Conservation (phyloP, 495 filamentous ascomycete species). For the Aspergillus diversus region DNA sequence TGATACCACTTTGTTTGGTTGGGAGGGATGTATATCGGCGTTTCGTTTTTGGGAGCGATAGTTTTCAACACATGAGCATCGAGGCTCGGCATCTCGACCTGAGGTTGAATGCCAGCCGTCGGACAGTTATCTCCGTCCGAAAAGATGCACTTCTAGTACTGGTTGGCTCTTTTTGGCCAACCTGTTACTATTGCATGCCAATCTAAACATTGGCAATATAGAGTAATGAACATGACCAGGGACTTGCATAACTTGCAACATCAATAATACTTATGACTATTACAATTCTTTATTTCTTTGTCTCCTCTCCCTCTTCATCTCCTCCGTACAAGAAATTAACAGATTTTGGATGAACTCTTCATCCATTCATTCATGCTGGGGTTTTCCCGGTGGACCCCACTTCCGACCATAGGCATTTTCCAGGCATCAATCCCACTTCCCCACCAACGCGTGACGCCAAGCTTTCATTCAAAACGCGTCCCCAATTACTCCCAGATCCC, state of each 20-base stretch:
- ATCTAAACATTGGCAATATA: slow-evolving; percentile 54
- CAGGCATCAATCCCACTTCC: slow-evolving; percentile 12
- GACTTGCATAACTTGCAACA: slow-evolving; percentile 16
- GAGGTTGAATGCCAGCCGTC: slow-evolving; percentile 23
- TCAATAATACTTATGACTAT: neutral
- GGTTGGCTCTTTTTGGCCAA: slow-evolving; percentile 8
- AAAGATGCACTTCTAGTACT: slow-evolving; percentile 10
- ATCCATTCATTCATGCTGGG: neutral
- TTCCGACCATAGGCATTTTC: slow-evolving; percentile 6
- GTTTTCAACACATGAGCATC: slow-evolving; percentile 45
- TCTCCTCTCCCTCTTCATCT: slow-evolving; percentile 10
- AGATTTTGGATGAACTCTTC: neutral
- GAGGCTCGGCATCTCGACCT: slow-evolving; percentile 18
- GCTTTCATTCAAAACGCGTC: slow-evolving; percentile 21
- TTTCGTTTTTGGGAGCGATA: slow-evolving; percentile 47
- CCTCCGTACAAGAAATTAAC: neutral
- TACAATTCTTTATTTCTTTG: neutral
- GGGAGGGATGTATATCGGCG: slow-evolving; percentile 51
- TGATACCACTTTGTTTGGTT: slow-evolving; percentile 58
- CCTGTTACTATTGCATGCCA: slow-evolving; percentile 33
- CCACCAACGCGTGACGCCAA: slow-evolving; percentile 43
- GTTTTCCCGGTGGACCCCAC: neutral
- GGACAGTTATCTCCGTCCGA: slow-evolving; percentile 17
- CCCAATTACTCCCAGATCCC: neutral
- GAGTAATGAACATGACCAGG: slow-evolving; percentile 38